Evolutionary conservation across 2,329 filamentous ascomycete species (phyloP).

Genomic region (Xylaria digitata): DNA sequence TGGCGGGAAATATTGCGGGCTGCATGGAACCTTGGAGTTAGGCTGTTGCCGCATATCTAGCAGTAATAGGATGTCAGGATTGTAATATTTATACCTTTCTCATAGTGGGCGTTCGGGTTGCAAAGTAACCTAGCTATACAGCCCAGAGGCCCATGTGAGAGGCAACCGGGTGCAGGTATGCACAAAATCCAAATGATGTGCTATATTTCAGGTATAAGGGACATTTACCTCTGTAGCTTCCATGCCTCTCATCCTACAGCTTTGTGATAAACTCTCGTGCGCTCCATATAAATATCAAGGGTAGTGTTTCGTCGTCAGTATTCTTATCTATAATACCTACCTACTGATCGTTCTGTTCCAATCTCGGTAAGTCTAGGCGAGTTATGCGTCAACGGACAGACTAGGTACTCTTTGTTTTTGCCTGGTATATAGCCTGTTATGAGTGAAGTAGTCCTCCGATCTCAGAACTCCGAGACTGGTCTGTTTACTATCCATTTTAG

Average conservation of each 20-base stretch:
- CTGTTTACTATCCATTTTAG: not conserved
- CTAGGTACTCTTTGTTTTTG: too few relatives aligned
- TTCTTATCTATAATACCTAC: too few relatives aligned
- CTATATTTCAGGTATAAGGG: not conserved
- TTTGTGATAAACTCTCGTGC: not conserved
- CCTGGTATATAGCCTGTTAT: not conserved
- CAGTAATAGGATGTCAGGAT: slow-evolving; percentile 24
- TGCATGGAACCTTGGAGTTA: slow-evolving; percentile 33
- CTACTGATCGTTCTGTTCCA: too few relatives aligned
- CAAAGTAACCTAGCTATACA: not conserved
- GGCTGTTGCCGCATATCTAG: slow-evolving; percentile 7
- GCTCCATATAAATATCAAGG: not conserved
- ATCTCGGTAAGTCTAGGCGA: too few relatives aligned
- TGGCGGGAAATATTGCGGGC: slow-evolving; percentile 2
- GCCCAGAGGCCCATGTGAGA: slow-evolving; percentile 1
- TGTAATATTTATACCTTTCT: slow-evolving; percentile 27
- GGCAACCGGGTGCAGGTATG: not conserved
- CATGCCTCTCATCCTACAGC: not conserved
- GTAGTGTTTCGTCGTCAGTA: not conserved
- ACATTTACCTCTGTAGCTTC: not conserved
- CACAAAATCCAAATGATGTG: slow-evolving; percentile 5
- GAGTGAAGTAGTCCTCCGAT: not conserved
- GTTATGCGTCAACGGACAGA: too few relatives aligned
- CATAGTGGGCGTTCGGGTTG: not conserved
- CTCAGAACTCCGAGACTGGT: not conserved